These are phyloP conservation scores for Lecanicillium sp. DNA, from an alignment of 2,329 filamentous ascomycete species.

Conservation along the genomic window DNA sequence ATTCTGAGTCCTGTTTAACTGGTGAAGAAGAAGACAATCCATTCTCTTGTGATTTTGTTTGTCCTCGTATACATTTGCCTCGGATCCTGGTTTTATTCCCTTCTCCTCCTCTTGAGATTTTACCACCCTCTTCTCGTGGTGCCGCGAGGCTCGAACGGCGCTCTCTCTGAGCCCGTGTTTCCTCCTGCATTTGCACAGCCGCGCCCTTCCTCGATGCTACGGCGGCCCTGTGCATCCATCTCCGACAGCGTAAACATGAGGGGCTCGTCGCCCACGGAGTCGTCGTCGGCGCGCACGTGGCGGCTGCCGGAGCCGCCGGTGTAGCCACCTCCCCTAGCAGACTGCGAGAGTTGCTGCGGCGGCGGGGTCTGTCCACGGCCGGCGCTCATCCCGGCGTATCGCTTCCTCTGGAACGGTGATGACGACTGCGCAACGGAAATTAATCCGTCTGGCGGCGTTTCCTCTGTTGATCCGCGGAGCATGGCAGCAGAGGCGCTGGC, in stretches of 20 bases:
- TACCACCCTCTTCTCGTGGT: conserved; percentile 33
- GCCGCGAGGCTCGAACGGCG: conserved; percentile 34
- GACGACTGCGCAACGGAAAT: conserved; percentile 34
- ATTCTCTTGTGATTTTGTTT: too few relatives aligned
- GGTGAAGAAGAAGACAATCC: too few relatives aligned
- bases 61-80: too few relatives aligned
- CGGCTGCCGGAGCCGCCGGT: conserved; percentile 35
- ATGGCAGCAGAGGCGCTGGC: conserved; percentile 34
- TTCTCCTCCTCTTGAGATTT: too few relatives aligned
- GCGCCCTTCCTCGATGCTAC: conserved; percentile 51
- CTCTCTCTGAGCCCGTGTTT: conserved; percentile 34
- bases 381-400: conserved; percentile 38
- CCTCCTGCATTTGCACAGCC: conserved; percentile 23
- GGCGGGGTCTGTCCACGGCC: conserved; percentile 35
- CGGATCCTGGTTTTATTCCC: too few relatives aligned
- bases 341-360: conserved; percentile 22
- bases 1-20: too few relatives aligned
- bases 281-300: conserved; percentile 37
- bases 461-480: conserved; percentile 38
- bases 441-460: conserved; percentile 40
- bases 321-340: conserved; percentile 41
- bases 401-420: conserved; percentile 41
- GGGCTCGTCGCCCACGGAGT: conserved; percentile 59
- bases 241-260: conserved; percentile 70
- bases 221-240: conserved; percentile 53